These are phyloP conservation scores for Colletotrichum destructivum DNA, from an alignment of 2,329 filamentous ascomycete genomes.

Conservation along the genomic window DNA sequence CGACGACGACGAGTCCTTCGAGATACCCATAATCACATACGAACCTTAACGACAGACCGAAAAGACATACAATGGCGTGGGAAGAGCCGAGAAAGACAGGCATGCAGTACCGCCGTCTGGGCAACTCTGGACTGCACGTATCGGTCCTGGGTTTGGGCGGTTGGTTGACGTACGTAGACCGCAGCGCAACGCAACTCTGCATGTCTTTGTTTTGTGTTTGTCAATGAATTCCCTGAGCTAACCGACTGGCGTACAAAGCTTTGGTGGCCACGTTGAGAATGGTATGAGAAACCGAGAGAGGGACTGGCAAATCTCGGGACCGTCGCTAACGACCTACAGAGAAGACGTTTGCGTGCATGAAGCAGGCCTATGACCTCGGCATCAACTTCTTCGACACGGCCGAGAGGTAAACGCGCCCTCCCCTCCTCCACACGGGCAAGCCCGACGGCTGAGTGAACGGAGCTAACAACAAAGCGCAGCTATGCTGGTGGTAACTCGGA, in stretches of 20 bases:
- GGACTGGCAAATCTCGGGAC: not conserved
- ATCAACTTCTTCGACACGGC: constrained; percentile 77
- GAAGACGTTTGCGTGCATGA: constrained; percentile 73
- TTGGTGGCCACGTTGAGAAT: constrained; percentile 51
- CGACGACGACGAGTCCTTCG: not conserved
- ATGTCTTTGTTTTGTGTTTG: no score
- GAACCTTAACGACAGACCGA: constrained; percentile 2
- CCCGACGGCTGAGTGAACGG: constrained; percentile 42
- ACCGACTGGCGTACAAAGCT: constrained; percentile 42
- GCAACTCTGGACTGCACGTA: constrained; percentile 74
- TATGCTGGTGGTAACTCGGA: constrained; percentile 75
- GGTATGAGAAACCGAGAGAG: constrained; percentile 43
- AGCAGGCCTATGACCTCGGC: constrained; percentile 72
- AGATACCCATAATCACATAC: not conserved
- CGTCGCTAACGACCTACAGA: constrained; percentile 54
- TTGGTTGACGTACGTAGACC: constrained; percentile 66
- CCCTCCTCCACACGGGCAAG: constrained; percentile 40
- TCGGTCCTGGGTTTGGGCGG: constrained; percentile 76
- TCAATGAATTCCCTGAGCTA: constrained; percentile 18
- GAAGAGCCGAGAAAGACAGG: constrained; percentile 61
- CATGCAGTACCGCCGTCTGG: constrained; percentile 60
- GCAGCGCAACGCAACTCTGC: not conserved
- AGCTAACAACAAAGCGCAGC: constrained; percentile 49
- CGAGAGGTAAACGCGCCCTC: constrained; percentile 54
- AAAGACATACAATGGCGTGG: constrained; percentile 55